Base-by-base conservation (phyloP, 495 filamentous ascomycete genomes). In the Aspergillus bertholletiae region DNA sequence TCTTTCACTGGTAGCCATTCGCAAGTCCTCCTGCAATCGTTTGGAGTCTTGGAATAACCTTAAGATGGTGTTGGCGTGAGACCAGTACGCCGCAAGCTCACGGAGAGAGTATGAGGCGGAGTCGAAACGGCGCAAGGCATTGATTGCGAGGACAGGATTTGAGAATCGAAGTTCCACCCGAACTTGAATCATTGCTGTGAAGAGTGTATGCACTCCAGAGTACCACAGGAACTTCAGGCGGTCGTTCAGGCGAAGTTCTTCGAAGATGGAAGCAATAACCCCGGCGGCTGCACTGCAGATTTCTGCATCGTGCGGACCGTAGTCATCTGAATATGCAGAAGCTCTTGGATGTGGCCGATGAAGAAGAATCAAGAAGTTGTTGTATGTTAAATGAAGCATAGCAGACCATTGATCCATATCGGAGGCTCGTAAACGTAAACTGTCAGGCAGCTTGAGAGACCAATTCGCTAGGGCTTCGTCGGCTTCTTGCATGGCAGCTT, bases 161-260 rank as follows among this genome's bases (percentile, higher is more conserved):
- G 74, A 76, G 52, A 76, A 76, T 27, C 73, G 72, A 24, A 78
- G 68, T 51, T 79, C 74, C 7, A 75, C 73, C n/a, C 74, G 69
- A 6, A 79, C 72, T 65, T 78, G 74, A 27, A 79, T 77, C 73
- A 79, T 76, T 37, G 75, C 75, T 17, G 75, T 77, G 53, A 79
- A 78, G 15, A 77, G 58, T 1, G 72, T 74, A 46, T 76, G 70
- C 7, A 79, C 72, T 8, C 71, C 73, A 18, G 74, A 74, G 56
- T 74, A 75, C 76, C 75, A 78, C 5, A 77, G 61, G 57, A 64
- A 74, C 46, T 73, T 75, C 52, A 76, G 58, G n/a, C 72, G 71
- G 48, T 80, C 77, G 40, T 79, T 74, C n/a, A 74, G 47, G 13
- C 77, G 69, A 21, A 82, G 67, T 56, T 74, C 71, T 32, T 74